These are phyloP conservation scores for Suillus americanus DNA, from an alignment of 768 basidiomycete genomes.

Conservation along the genomic window DNA sequence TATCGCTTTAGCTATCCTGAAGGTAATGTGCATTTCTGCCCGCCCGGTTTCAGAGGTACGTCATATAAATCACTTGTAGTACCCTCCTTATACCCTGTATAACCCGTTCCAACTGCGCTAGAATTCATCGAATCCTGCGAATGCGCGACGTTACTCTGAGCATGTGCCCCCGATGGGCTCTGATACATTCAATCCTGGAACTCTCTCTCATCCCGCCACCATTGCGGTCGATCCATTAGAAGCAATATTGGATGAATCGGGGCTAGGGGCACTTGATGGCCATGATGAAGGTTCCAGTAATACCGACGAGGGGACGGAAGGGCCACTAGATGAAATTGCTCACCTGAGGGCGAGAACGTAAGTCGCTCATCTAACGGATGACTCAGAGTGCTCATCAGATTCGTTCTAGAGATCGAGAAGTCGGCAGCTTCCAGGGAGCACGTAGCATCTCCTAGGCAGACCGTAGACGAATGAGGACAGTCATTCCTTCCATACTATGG, in stretches of 20 bases:
- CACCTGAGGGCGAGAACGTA: neutral
- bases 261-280: neutral
- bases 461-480: neutral
- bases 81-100: neutral
- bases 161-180: constrained; percentile 9
- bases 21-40: neutral
- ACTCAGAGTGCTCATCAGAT: neutral
- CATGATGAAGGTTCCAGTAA: neutral
- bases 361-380: neutral
- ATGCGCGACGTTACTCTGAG: neutral
- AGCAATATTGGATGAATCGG: neutral
- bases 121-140: neutral
- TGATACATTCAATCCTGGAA: constrained; percentile 11
- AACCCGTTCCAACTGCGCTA: neutral
- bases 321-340: neutral
- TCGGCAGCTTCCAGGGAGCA: neutral
- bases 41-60: neutral
- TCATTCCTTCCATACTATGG: neutral
- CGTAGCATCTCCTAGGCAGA: neutral
- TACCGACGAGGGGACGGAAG: neutral
- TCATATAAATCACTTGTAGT: no score
- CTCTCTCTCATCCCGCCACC: constrained; percentile 10
- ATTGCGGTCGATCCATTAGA: constrained; percentile 6
- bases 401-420: neutral
- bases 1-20: neutral